phyloP scores from a whole-genome alignment of 163 green algal species.

The Volvox carteri region DNA sequence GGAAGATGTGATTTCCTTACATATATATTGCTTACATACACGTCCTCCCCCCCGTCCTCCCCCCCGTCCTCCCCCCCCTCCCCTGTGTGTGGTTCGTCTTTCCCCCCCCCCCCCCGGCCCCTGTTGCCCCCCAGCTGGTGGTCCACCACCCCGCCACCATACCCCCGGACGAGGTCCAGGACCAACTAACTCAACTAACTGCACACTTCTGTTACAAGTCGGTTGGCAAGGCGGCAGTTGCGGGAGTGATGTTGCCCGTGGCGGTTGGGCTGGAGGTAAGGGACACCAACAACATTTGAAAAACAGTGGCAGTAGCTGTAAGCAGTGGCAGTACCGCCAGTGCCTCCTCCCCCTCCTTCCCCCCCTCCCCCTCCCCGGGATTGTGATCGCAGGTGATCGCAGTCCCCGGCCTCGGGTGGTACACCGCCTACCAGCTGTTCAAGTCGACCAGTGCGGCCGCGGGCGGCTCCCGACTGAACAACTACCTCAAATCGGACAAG shows the following conservation, averaged over 20 bases:
- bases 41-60: too few species aligned
- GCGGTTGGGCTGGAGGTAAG: slow-evolving; percentile 63
- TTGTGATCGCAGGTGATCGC: slow-evolving; percentile 5
- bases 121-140: slow-evolving; percentile 52
- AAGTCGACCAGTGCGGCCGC: slow-evolving; percentile 50
- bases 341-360: neutral
- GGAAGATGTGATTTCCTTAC: too few species aligned
- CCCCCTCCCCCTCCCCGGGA: neutral
- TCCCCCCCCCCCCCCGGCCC: neutral
- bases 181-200: slow-evolving; percentile 62
- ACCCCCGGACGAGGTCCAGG: slow-evolving; percentile 57
- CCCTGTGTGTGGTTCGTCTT: too few species aligned
- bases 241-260: slow-evolving; percentile 61
- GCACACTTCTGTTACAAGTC: slow-evolving; percentile 56
- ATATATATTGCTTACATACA: too few species aligned
- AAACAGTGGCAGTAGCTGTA: neutral
- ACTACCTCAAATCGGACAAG: slow-evolving; percentile 53
- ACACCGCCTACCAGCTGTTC: slow-evolving; percentile 62
- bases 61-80: neutral
- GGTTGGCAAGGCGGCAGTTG: slow-evolving; percentile 63
- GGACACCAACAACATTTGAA: too few species aligned
- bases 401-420: slow-evolving; percentile 64
- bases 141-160: slow-evolving; percentile 60
- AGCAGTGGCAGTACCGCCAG: neutral
- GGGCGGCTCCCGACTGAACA: slow-evolving; percentile 52